Percentiles rank a stretch among this genome's conserved stretches.
Conservation (phyloP, 2,329 filamentous ascomycete genomes). For the Esteya vermicola region DNA sequence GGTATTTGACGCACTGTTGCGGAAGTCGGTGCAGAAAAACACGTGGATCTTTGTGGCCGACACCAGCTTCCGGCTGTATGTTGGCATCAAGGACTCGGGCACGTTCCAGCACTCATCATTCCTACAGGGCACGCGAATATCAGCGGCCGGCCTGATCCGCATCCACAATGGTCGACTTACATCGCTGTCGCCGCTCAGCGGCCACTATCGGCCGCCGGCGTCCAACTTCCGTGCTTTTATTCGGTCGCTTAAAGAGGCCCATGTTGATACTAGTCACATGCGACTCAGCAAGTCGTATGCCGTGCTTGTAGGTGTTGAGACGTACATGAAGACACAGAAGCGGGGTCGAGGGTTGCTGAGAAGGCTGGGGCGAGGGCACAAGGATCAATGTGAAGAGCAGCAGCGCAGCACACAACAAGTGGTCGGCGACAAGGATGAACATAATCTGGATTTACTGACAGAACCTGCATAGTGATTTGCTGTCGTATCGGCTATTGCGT, state of each 20-base stretch:
- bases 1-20: slow-evolving; percentile 64
- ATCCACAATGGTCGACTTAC: slow-evolving; percentile 69
- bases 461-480: no score
- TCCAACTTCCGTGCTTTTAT: slow-evolving; percentile 76
- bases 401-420: background rate
- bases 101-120: slow-evolving; percentile 89
- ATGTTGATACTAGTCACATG: slow-evolving; percentile 66
- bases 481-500: no score
- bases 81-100: slow-evolving; percentile 80
- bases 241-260: slow-evolving; percentile 52
- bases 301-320: slow-evolving; percentile 68
- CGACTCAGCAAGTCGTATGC: slow-evolving; percentile 72
- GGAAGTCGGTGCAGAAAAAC: slow-evolving; percentile 68
- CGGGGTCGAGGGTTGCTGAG: slow-evolving; percentile 43
- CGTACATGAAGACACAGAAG: slow-evolving; percentile 55
- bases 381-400: background rate
- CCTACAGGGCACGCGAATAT: slow-evolving; percentile 67
- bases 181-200: slow-evolving; percentile 55
- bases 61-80: slow-evolving; percentile 70
- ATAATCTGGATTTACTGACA: no score
- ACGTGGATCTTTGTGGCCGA: slow-evolving; percentile 93
- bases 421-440: no score
- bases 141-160: slow-evolving; percentile 71
- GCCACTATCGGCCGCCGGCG: slow-evolving; percentile 75
- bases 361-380: background rate